Evolutionary conservation across 306 rosid genomes (phyloP).

Genomic region (Pterocarpus macrocarpus): DNA sequence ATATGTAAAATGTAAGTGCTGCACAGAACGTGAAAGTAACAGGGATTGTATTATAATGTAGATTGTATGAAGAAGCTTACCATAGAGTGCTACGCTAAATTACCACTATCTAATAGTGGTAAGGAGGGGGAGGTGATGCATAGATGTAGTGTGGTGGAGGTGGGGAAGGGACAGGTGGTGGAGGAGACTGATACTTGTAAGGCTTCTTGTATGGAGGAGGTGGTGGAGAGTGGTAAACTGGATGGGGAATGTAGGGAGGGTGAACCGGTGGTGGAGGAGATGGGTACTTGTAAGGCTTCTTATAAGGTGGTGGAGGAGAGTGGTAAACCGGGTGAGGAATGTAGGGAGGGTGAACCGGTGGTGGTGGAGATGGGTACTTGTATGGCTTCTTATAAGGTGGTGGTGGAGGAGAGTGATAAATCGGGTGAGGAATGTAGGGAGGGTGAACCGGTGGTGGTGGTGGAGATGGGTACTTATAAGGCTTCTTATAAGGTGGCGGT

Average conservation of each 20-base stretch:
- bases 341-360: neutral
- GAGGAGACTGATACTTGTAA: conserved; percentile 19
- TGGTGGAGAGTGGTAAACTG: conserved; percentile 35
- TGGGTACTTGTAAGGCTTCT: neutral
- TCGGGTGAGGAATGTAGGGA: conserved; percentile 7
- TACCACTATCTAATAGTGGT: conserved; percentile 60
- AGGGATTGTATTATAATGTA: neutral
- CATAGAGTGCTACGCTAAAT: conserved; percentile 37
- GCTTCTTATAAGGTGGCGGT: neutral
- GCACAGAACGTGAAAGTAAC: neutral
- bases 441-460: too few relatives aligned
- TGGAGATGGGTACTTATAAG: conserved; percentile 7
- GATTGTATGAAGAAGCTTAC: conserved; percentile 45
- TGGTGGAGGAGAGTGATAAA: conserved; percentile 17
- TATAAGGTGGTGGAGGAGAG: conserved; percentile 46
- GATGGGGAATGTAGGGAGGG: conserved; percentile 40
- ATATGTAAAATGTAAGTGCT: neutral
- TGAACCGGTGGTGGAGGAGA: conserved; percentile 19
- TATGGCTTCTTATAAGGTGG: neutral
- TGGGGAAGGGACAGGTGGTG: conserved; percentile 35
- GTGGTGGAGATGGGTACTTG: conserved; percentile 17
- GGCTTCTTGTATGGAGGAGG: conserved; percentile 32
- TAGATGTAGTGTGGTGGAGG: conserved; percentile 58
- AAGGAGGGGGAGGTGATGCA: conserved; percentile 85
- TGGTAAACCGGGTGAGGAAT: conserved; percentile 30